A percentile compares a stretch with the other conserved stretches of the same genome.
phyloP scores from a whole-genome alignment of 1,139 yeast species.

The Candida sp. region DNA sequence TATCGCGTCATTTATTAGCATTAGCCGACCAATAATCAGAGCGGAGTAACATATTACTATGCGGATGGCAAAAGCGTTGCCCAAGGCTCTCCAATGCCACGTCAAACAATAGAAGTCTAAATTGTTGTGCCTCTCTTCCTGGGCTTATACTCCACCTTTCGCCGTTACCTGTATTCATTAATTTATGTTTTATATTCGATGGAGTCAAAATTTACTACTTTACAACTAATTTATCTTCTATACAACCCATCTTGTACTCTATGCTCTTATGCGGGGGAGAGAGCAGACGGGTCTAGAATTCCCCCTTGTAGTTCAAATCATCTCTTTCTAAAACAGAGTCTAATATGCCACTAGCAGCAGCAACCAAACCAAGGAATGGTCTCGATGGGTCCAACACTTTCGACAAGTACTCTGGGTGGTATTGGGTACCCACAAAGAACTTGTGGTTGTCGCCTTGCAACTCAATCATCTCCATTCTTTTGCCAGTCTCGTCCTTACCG shows the following conservation, averaged over 20 bases:
- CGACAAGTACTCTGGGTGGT: slow-evolving; percentile 97
- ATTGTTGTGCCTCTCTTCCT: no score
- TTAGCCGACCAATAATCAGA: no score
- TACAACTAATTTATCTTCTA: slow-evolving; percentile 1
- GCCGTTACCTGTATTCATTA: background rate
- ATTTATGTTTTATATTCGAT: background rate
- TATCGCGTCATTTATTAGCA: no score
- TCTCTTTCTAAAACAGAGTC: slow-evolving; percentile 58
- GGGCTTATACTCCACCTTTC: no score
- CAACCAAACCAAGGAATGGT: slow-evolving; percentile 96
- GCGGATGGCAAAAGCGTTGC: no score
- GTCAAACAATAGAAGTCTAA: no score
- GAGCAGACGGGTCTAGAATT: slow-evolving; percentile 29
- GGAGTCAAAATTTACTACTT: background rate
- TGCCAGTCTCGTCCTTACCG: slow-evolving; percentile 89
- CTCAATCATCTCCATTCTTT: slow-evolving; percentile 95
- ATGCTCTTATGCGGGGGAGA: background rate
- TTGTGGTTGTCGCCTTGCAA: slow-evolving; percentile 65
- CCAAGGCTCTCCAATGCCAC: no score
- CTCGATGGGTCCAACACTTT: slow-evolving; percentile 96
- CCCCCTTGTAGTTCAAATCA: slow-evolving; percentile 50
- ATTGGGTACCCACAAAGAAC: slow-evolving; percentile 94
- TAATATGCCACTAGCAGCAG: slow-evolving; percentile 86
- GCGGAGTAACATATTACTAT: no score
- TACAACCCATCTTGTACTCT: background rate